These are phyloP conservation scores for Entoloma clypeatum DNA, from an alignment of 1,284 basidiomycete species.

Conservation along the genomic window DNA sequence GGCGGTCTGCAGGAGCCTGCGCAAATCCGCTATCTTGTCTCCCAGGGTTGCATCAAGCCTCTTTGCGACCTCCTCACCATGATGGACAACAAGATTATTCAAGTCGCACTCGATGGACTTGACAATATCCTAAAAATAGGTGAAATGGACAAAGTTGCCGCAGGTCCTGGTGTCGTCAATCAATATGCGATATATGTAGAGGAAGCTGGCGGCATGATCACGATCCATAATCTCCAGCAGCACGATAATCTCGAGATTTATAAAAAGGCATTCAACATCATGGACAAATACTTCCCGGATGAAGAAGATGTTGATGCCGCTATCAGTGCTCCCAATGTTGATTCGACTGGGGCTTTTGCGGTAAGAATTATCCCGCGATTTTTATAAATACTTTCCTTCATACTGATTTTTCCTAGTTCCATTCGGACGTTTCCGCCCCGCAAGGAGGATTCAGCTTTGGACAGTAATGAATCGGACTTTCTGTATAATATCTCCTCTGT, in stretches of 20 bases:
- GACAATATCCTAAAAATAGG: constrained; percentile 99
- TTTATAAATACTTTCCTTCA: constrained; percentile 28
- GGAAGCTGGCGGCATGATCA: constrained; percentile 98
- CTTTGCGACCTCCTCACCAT: constrained; percentile 94
- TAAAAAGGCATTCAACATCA: constrained; percentile 99
- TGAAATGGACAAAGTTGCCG: constrained; percentile 89
- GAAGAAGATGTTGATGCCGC: constrained; percentile 82
- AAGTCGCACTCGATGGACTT: constrained; percentile 94
- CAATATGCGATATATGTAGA: constrained; percentile 95
- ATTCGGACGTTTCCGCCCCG: constrained; percentile 77
- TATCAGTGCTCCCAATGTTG: constrained; percentile 78
- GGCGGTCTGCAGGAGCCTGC: constrained; percentile 95
- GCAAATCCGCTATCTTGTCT: constrained; percentile 97
- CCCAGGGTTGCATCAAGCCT: constrained; percentile 98
- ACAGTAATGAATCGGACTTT: constrained; percentile 26
- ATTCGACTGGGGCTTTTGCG: constrained; percentile 87
- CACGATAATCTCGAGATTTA: constrained; percentile 99
- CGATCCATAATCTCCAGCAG: constrained; percentile 98
- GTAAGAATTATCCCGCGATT: constrained; percentile 45
- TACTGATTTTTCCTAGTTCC: constrained; percentile 51
- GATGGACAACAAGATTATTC: constrained; percentile 99
- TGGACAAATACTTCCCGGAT: constrained; percentile 94
- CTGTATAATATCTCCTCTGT: constrained; percentile 15
- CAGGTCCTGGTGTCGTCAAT: constrained; percentile 83
- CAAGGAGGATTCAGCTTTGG: constrained; percentile 95